These are phyloP conservation scores for Vaccinium macrocarpon DNA, from an alignment of 148 eudicot genomes.

Conservation along the genomic window DNA sequence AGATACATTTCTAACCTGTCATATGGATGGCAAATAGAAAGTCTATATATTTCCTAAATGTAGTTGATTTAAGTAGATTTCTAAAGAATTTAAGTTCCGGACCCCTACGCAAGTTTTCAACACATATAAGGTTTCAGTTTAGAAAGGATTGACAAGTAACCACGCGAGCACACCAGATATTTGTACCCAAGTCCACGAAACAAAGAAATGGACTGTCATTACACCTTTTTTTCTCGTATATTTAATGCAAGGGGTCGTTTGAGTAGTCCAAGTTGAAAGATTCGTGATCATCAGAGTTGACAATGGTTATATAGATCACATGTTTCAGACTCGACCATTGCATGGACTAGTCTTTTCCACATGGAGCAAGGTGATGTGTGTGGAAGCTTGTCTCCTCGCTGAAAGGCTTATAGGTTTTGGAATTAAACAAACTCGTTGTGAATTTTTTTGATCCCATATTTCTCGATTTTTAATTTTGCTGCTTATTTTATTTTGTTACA, in stretches of 20 bases:
- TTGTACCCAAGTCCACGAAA: neutral
- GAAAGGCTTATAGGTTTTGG: neutral
- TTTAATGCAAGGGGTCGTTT: constrained; percentile 7
- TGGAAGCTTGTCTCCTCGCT: constrained; percentile 2
- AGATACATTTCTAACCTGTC: neutral
- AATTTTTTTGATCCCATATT: neutral
- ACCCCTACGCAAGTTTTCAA: neutral
- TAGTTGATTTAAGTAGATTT: neutral
- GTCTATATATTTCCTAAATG: neutral
- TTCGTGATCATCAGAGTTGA: neutral
- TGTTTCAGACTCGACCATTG: neutral
- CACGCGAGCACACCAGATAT: neutral
- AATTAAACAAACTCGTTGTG: neutral
- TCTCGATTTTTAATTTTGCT: neutral
- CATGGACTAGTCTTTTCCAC: constrained; percentile 8
- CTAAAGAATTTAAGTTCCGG: neutral
- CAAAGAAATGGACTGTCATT: neutral
- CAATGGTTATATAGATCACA: neutral
- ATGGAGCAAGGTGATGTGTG: neutral
- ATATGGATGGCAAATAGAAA: neutral
- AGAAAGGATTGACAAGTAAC: neutral
- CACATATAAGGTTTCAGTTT: neutral
- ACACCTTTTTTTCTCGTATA: neutral
- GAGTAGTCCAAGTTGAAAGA: constrained; percentile 11
- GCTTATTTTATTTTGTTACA: neutral